Evolutionary conservation across 2,329 filamentous ascomycete genomes (phyloP), one percentile per base, ranked within the genome.

Genomic region (Fusarium poae): DNA sequence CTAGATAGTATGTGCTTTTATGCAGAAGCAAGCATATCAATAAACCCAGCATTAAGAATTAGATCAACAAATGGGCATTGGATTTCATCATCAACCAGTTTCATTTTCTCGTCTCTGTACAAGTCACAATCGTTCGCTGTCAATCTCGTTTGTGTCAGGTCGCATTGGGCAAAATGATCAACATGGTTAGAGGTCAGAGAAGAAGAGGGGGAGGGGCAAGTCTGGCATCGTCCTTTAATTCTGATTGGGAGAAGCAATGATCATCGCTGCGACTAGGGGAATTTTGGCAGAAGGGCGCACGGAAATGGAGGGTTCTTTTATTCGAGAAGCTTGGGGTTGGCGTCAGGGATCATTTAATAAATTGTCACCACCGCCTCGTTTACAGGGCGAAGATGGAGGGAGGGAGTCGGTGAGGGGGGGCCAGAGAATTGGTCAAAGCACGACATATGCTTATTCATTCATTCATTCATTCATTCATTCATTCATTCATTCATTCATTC

Each of bases 321-420:
- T 69, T 69, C 66, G 65, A 69, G 66, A 69, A 69, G 66, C 46
- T 69, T 51, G 56, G 42, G 56, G 45, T 44, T 37, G 44, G 34
- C 25, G 46, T 34, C 66, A 69, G 52, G 66, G 66, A 67, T 69
- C 49, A 34, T 40, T 23, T 39, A 39, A 13, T 21, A 43, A 51
- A 51, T 27, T 45, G 35, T 48, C 30, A 40, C 32, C 50, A 45
- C 48, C 48, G 60, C 58, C 67, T 53, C 52, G 50, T 65, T 64
- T 46, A 46, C 45, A 55, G 59, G 52, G 53, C 57, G 46, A 67
- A 54, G 43, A 53, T 64, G 46, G 65, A 53, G 44, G 46, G 65
- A 53, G 44, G 58, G 58, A 55, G 65, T 68, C 65, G 65, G 65
- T 68, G 65, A 68, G 50, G 62, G 52, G 30, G 32, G 58, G 13